Base-by-base conservation (phyloP, 345 rosid species). In the Brassica nigra region DNA sequence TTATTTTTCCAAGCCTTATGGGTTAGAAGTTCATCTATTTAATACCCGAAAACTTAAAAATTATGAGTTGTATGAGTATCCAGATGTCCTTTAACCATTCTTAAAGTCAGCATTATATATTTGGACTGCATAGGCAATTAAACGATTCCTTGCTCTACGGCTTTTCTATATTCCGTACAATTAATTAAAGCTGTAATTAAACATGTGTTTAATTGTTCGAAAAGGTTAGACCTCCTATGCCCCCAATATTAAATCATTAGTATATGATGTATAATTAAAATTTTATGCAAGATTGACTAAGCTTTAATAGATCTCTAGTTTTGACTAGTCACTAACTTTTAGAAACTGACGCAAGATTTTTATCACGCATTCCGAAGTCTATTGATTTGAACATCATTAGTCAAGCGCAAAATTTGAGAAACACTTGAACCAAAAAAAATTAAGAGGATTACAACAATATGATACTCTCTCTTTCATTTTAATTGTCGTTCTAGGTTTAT, bases 141-240 rank as follows among this genome's bases (percentile, higher is more conserved):
- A 69, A 80, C 67, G 76, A 75, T 70, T 69, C 83, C 76, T 75
- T 75, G 59, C 68, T 68, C 79, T 65, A 64, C 55, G 76, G 68
- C 80, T 70, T 80, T 80, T 70, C 33, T 4, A 2, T 5, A 4
- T 68, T 80, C 80, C 79, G 83, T 80, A 80, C 80, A 80, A 33
- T 70, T 76, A 76, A 10, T 76, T 66, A 76, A 76, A 80, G 59
- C 29, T 75, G 71, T 75, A 23, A 52, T 33, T 11, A 28, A 75
- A 18, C 54, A 61, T 75, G 54, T 47, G 0, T 75, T 11, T 18
- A 36, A 47, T 16, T 42, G 47, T 37, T 28, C 14, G 11, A 16
- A 49, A 66, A 71, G 34, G 55, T 20, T 73, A 66, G 73, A 14
- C 68, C 37, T 29, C 54, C 68, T 59, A 78, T 59, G 77, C 74